phyloP scores from a whole-genome alignment of 2,329 filamentous ascomycete species.

The Xylaria sp. region DNA sequence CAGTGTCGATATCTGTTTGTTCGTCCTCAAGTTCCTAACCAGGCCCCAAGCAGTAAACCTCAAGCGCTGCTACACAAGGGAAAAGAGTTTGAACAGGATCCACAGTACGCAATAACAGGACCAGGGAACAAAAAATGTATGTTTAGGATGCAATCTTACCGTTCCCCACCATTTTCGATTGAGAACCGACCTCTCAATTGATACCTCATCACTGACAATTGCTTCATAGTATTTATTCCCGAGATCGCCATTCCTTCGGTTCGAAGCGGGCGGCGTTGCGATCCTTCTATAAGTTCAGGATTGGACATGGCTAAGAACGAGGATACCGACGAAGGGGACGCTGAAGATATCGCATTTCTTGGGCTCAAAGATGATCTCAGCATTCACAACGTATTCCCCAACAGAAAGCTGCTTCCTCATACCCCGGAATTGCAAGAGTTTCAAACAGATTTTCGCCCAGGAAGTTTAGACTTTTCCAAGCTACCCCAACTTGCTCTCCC shows the following conservation, averaged over 20 bases:
- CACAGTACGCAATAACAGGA: constrained; percentile 26
- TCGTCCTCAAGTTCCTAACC: neutral
- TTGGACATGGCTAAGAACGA: constrained; percentile 19
- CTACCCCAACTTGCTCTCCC: constrained; percentile 71
- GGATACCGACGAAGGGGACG: constrained; percentile 54
- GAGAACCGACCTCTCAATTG: neutral
- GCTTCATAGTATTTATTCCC: constrained; percentile 35
- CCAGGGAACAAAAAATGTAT: neutral
- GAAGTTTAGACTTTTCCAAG: constrained; percentile 63
- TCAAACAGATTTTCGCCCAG: constrained; percentile 65
- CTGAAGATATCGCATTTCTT: constrained; percentile 47
- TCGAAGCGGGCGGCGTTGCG: neutral
- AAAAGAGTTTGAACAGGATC: constrained; percentile 36
- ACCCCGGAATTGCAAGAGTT: constrained; percentile 21
- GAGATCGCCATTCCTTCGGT: constrained; percentile 41
- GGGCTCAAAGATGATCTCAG: constrained; percentile 35
- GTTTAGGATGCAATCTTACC: neutral
- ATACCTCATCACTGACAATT: neutral
- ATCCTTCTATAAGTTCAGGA: neutral
- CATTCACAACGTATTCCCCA: constrained; percentile 18
- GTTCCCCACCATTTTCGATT: neutral
- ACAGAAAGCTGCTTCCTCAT: neutral
- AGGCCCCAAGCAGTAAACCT: too few relatives aligned
- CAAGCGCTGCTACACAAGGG: neutral
- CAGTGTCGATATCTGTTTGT: constrained; percentile 85